Evolutionary conservation across 331 rosid species (phyloP), one percentile per base, ranked within the genome.

Genomic region (Cydonia oblonga): DNA sequence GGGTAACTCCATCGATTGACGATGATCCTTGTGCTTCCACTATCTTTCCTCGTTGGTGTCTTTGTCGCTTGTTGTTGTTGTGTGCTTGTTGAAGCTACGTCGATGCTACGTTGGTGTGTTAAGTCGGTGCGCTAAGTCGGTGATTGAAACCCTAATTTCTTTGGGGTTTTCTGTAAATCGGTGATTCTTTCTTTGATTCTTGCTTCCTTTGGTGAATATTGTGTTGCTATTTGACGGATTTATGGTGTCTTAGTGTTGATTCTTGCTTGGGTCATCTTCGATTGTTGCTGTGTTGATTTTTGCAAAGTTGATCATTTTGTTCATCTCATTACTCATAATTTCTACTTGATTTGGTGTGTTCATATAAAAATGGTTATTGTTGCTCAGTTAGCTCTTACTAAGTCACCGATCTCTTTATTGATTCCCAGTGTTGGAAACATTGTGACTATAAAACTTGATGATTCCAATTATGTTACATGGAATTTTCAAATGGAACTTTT

Each of bases 131-230:
- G 2, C 1, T 7, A 14, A 14, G 52, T 44, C 7, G 3, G 0
- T 44, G 8, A 32, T 1, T 32, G 38, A 7, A 32, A 32, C 38
- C 38, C 38, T 32, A 32, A 32, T 32, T 32, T 32, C 38, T 32
- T 32, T 32, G 9, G 38, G 38, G 38, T 32, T 32, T 32, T 32
- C 10, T 32, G 0, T 32, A 32, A 7, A 2, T 32, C 38, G 10
- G 2, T 32, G 1, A 2, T 14, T 44, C 4, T 44, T 44, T 5
- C 51, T 44, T 4, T 4, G 52, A 5, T 44, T 44, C n/a, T 15
- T 44, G 1, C 6, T 14, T 14, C 5, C 3, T 44, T 44, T 0
- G 0, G 3, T 14, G n/a, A 0, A 0, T 7, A 44, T 44, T 14
- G 7, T 44, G 51, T 44, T 44, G 5, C 51, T 14, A 14, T 44